Evolutionary conservation across 345 rosid species (phyloP), one percentile per base, ranked within the genome.

Genomic region (Acer saccharum): DNA sequence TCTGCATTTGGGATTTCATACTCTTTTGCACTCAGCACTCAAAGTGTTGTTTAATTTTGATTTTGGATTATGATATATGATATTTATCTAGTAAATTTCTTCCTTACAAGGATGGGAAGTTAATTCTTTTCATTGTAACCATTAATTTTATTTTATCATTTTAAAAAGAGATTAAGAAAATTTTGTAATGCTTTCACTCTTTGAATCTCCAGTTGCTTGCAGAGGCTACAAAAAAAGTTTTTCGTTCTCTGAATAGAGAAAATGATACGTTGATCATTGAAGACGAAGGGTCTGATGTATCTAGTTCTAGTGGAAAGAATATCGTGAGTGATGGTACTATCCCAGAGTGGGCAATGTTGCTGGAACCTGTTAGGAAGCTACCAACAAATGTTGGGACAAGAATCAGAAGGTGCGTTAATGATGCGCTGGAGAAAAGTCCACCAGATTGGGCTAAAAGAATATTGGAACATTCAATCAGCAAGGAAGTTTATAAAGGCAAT

Each of bases 311-410:
- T 80, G 94, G 83, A 80, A 91, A 78, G 83, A 87, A 77, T 81
- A 48, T 68, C 75, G 76, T 75, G 58, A 77, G 83, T 85, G 91
- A 88, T 78, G 90, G 84, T 76, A 82, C 71, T 76, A 80, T 89
- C 75, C 98, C 97, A 77, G 97, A 91, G 79, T 96, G 99, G 99
- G 95, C 97, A 52, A 82, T 80, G 84, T 76, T 87, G 76, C 83
- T 96, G 78, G 91, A 91, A 69, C 97, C 99, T 84, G 99, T 92
- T 54, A 94, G 86, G 87, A 96, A 91, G 87, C 87, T 96, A 72
- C 99, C 99, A 29, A 96, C 99, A 72, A 96, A 96, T 88, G 99
- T 96, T 74, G 99, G 99, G 66, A 92, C 99, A 71, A 89, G 99
- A 87, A 96, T 96, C 79, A 88, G 98, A 82, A 94, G 84, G 84